These are phyloP conservation scores for Sabuloglossum arenarium DNA, from an alignment of 495 filamentous ascomycete species.

Conservation along the genomic window DNA sequence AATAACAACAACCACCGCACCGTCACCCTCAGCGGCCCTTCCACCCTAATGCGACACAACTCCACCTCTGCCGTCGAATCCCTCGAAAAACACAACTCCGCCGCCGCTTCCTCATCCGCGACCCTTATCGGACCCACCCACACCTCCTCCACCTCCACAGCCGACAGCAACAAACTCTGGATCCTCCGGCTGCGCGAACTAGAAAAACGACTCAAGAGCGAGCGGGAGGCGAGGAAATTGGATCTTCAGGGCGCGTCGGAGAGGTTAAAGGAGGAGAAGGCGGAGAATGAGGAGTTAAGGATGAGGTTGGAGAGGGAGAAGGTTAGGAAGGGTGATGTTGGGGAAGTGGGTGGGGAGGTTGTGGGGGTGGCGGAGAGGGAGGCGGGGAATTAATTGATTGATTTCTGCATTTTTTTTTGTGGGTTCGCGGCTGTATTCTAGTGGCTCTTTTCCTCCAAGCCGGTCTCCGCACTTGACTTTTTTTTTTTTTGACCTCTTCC, in stretches of 20 bases:
- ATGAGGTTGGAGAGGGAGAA: slow-evolving; percentile 43
- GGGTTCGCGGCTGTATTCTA: no score
- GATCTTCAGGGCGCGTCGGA: slow-evolving; percentile 69
- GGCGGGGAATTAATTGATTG: background rate
- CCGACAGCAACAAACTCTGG: slow-evolving; percentile 39
- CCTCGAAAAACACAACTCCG: background rate
- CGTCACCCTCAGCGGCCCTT: slow-evolving; percentile 9
- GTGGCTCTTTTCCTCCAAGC: no score
- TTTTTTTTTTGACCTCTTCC: no score
- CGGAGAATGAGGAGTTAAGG: slow-evolving; percentile 54
- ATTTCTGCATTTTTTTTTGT: background rate
- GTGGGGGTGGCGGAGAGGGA: background rate
- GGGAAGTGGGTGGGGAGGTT: background rate
- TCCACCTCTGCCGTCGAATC: slow-evolving; percentile 25
- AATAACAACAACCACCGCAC: slow-evolving; percentile 3
- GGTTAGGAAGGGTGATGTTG: background rate
- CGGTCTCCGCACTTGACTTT: no score
- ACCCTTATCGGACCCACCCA: slow-evolving; percentile 6
- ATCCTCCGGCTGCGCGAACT: slow-evolving; percentile 66
- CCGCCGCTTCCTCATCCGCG: background rate
- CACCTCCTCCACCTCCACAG: slow-evolving; percentile 11
- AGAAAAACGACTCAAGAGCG: slow-evolving; percentile 72
- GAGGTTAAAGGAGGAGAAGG: slow-evolving; percentile 63
- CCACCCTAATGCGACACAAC: slow-evolving; percentile 29
- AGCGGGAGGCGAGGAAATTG: slow-evolving; percentile 66